phyloP scores from a whole-genome alignment of 768 basidiomycete genomes.

The Naganishia antarctica region DNA sequence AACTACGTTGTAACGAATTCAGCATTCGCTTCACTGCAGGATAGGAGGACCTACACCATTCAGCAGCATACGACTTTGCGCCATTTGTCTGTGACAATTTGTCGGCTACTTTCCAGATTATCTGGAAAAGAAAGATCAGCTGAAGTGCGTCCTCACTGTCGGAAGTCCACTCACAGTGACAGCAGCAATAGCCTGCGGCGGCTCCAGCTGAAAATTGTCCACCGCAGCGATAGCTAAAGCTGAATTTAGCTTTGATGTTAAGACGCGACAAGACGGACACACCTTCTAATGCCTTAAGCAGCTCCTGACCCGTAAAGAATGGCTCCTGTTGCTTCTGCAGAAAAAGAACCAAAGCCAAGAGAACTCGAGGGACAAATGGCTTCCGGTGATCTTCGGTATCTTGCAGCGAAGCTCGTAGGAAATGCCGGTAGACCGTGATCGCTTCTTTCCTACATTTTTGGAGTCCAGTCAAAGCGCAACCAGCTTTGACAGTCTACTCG shows the following conservation, averaged over 20 bases:
- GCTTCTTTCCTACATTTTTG: not conserved
- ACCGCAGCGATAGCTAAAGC: not conserved
- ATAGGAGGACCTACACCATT: not conserved
- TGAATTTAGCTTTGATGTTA: not conserved
- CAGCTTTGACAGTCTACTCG: not conserved
- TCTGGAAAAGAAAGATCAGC: not conserved
- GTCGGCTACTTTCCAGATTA: constrained; percentile 16
- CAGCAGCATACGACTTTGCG: constrained; percentile 6
- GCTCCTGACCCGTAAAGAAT: not conserved
- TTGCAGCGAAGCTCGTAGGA: not conserved
- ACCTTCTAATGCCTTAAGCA: constrained; percentile 2
- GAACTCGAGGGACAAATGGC: not conserved
- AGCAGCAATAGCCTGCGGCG: not conserved
- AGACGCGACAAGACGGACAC: not conserved
- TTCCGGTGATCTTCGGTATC: not conserved
- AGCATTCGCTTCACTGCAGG: too few species aligned
- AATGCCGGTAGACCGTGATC: constrained; percentile 2
- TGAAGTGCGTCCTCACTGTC: not conserved
- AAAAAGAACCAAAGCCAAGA: not conserved
- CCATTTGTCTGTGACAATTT: not conserved
- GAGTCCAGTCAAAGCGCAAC: too few species aligned
- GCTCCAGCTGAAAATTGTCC: not conserved
- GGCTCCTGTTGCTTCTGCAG: not conserved
- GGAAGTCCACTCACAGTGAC: not conserved
- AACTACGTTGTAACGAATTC: not conserved